phyloP scores from a whole-genome alignment of 768 basidiomycete genomes.

The Daedaleopsis sinensis region DNA sequence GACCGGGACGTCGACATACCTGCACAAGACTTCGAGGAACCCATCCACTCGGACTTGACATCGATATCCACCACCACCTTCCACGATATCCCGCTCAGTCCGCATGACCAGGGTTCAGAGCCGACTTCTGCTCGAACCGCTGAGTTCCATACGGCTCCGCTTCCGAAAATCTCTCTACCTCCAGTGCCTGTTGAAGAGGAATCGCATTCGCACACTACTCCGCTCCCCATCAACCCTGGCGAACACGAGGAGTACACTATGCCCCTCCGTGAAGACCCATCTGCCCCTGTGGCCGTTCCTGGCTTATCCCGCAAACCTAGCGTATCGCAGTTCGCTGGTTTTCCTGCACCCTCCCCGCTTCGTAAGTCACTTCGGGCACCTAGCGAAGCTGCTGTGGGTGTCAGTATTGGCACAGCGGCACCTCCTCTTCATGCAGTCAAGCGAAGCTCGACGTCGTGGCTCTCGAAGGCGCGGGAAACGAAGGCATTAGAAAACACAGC shows the following conservation, averaged over 20 bases:
- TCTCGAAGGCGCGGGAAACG: slow-evolving; percentile 73
- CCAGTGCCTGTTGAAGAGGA: slow-evolving; percentile 16
- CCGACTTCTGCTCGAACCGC: not conserved
- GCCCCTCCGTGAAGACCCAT: slow-evolving; percentile 40
- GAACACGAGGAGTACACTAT: slow-evolving; percentile 31
- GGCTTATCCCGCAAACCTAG: slow-evolving; percentile 41
- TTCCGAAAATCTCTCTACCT: slow-evolving; percentile 19
- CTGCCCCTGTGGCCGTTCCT: slow-evolving; percentile 17
- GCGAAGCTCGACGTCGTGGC: slow-evolving; percentile 82
- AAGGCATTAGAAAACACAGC: slow-evolving; percentile 44
- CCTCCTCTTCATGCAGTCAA: slow-evolving; percentile 45
- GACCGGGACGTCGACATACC: not conserved
- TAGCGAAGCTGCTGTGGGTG: slow-evolving; percentile 47
- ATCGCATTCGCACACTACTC: slow-evolving; percentile 13
- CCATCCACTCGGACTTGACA: slow-evolving; percentile 24
- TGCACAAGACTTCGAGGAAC: slow-evolving; percentile 8
- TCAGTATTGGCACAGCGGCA: slow-evolving; percentile 35
- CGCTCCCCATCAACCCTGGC: slow-evolving; percentile 5
- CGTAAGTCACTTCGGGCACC: slow-evolving; percentile 64
- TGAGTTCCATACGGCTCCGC: slow-evolving; percentile 22
- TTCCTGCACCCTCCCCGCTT: slow-evolving; percentile 69
- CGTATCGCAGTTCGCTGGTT: slow-evolving; percentile 54
- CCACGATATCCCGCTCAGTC: slow-evolving; percentile 44
- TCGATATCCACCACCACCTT: slow-evolving; percentile 39
- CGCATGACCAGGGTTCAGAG: slow-evolving; percentile 16